Evolutionary conservation across 2,329 filamentous ascomycete genomes (phyloP).

Genomic region (Aspergillus nomiae): DNA sequence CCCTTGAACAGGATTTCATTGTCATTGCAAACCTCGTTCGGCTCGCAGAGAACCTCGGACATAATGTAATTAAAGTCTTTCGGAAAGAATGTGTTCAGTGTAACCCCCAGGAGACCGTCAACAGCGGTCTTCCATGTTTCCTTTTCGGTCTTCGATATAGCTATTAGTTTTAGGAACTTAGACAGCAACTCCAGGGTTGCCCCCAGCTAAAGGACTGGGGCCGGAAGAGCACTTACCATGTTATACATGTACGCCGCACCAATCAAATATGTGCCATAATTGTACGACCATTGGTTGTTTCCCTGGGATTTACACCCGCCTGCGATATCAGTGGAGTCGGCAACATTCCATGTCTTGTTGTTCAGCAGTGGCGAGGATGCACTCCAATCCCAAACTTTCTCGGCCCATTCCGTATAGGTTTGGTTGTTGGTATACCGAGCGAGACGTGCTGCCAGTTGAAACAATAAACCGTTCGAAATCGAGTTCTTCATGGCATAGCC

Average conservation of each 20-base stretch:
- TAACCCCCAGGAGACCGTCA: slow-evolving; percentile 56
- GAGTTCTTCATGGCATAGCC: slow-evolving; percentile 84
- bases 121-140: slow-evolving; percentile 59
- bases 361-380: slow-evolving; percentile 60
- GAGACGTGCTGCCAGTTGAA: slow-evolving; percentile 76
- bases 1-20: slow-evolving; percentile 77
- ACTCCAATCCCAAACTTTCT: slow-evolving; percentile 65
- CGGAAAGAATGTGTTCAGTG: slow-evolving; percentile 56
- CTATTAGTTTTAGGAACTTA: background rate
- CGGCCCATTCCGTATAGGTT: slow-evolving; percentile 66
- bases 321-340: slow-evolving; percentile 62
- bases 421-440: slow-evolving; percentile 65
- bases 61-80: slow-evolving; percentile 54
- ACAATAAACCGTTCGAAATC: slow-evolving; percentile 79
- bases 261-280: slow-evolving; percentile 60
- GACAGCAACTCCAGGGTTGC: background rate
- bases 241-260: slow-evolving; percentile 72
- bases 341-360: slow-evolving; percentile 60
- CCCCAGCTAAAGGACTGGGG: too few species aligned
- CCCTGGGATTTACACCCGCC: slow-evolving; percentile 64
- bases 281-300: slow-evolving; percentile 68
- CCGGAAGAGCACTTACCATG: slow-evolving; percentile 37
- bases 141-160: slow-evolving; percentile 34
- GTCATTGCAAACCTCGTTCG: slow-evolving; percentile 60
- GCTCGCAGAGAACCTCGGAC: slow-evolving; percentile 69